A percentile compares a stretch with the other conserved stretches of the same genome.
phyloP scores from a whole-genome alignment of 225 moss, liverwort and hornwort species.

The Polytrichum formosum region DNA sequence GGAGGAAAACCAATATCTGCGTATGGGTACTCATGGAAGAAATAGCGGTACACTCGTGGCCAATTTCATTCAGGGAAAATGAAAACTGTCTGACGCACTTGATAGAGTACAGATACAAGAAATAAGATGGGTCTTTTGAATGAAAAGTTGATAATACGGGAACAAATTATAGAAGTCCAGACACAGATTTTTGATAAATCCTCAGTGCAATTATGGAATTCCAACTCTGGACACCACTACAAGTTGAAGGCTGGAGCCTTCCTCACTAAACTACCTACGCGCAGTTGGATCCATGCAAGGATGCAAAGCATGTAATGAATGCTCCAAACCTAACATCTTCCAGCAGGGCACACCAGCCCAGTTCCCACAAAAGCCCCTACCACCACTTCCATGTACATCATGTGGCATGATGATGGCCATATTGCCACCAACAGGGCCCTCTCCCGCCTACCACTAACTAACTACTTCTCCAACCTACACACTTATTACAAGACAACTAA shows the following conservation, averaged over 20 bases:
- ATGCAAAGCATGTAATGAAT: conserved; percentile 29
- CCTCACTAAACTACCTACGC: conserved; percentile 27
- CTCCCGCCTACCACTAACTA: conserved; percentile 17
- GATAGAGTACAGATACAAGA: no score
- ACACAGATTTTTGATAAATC: conserved; percentile 20
- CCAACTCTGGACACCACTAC: conserved; percentile 15
- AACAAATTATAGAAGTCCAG: conserved; percentile 2
- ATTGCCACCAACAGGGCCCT: conserved; percentile 18
- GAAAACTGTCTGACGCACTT: no score
- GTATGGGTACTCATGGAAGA: no score
- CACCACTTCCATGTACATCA: conserved; percentile 38
- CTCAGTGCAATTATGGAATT: conserved; percentile 12
- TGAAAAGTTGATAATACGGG: background rate
- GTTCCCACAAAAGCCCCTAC: conserved; percentile 27
- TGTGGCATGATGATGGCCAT: conserved; percentile 28
- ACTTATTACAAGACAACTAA: conserved; percentile 41
- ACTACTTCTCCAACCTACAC: conserved; percentile 25
- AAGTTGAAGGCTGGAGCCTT: conserved; percentile 26
- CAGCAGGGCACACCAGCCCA: conserved; percentile 21
- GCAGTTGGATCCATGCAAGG: conserved; percentile 28
- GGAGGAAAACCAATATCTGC: no score
- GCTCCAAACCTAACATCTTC: conserved; percentile 22
- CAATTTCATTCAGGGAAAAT: no score
- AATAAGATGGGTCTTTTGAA: background rate
- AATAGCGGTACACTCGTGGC: no score